A percentile compares a stretch with the other conserved stretches of the same genome.
phyloP scores from a whole-genome alignment of 2,329 filamentous ascomycete species.

The Microascus cirrosus region DNA sequence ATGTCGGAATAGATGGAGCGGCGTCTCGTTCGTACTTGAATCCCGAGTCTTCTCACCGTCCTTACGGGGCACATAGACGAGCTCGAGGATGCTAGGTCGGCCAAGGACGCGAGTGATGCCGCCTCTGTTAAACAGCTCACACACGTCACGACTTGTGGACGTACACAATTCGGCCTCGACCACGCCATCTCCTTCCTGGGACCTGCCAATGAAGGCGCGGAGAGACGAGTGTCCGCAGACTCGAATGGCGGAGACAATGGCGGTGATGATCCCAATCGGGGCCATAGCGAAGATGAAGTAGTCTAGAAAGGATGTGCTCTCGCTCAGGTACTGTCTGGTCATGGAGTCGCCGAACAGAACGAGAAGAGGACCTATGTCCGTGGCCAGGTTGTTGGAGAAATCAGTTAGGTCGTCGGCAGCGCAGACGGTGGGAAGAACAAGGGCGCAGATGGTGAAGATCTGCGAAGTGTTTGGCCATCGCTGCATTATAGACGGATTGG shows the following conservation, averaged over 20 bases:
- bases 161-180: conserved; percentile 27
- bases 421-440: neutral
- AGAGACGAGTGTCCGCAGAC: conserved; percentile 17
- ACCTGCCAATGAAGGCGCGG: conserved; percentile 25
- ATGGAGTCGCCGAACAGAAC: conserved; percentile 25
- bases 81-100: conserved; percentile 18
- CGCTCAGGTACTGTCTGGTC: conserved; percentile 25
- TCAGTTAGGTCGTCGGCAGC: conserved; percentile 7
- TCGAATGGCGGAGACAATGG: conserved; percentile 18
- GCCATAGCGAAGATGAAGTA: conserved; percentile 21
- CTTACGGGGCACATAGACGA: conserved; percentile 13
- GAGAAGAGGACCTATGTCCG: conserved; percentile 20
- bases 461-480: neutral
- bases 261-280: conserved; percentile 26
- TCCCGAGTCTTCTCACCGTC: too few species aligned
- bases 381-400: conserved; percentile 22
- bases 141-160: conserved; percentile 25
- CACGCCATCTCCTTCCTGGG: conserved; percentile 18
- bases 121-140: conserved; percentile 22
- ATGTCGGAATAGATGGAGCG: neutral
- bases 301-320: conserved; percentile 15
- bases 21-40: too few species aligned
- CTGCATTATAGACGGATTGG: neutral
- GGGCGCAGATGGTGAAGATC: neutral
- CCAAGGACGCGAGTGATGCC: conserved; percentile 21